Base-by-base conservation (phyloP, 2,329 filamentous ascomycete genomes). In the Botrytis galanthina region DNA sequence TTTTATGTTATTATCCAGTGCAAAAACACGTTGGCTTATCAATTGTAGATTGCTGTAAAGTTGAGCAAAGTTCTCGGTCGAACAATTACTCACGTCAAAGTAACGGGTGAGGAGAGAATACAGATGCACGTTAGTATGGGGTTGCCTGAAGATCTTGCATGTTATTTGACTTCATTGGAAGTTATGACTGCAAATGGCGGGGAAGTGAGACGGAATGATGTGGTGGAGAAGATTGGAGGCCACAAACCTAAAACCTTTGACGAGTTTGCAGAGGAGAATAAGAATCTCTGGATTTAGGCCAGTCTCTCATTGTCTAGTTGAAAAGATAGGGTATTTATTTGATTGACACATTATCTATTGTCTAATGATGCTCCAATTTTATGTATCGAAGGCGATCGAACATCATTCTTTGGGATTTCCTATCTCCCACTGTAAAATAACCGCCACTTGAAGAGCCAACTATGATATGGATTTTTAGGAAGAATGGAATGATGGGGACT, bases 201-300 rank as follows among this genome's bases (percentile, higher is more conserved):
- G 44, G 61, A 46, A 63, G 39, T 32, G 60, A 62, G 60, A 16
- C 22, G 4, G 16, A 62, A 62, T n/a, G 37, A 42, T 62, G 37
- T 62, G 60, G 60, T 42, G n/a, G 60, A 62, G 37, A 62, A 39
- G 37, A 62, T 62, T 62, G 37, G 60, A 62, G 35, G 60, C 6
- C 26, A 42, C 7, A 42, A 42, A 29, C 60, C 60, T 18, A 42
- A 62, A 26, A 62, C 37, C 26, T 62, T 62, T 62, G 60, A 62
- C 14, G 26, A 62, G 37, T 62, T 62, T 62, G 35, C 26, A 14
- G 16, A 18, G 35, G 37, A 62, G 26, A 62, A 62, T 39, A 61
- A 61, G 22, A n/a, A 39, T 61, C 32, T 61, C 12, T 61, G 35
- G 59, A 39, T 61, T 12, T 61, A 39, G 59, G 35, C 14, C 22